Percentiles rank a stretch among this genome's conserved stretches.
These are phyloP conservation scores for Microstroma glucosiphilum DNA, from an alignment of 1,284 basidiomycete species.

Conservation along the genomic window DNA sequence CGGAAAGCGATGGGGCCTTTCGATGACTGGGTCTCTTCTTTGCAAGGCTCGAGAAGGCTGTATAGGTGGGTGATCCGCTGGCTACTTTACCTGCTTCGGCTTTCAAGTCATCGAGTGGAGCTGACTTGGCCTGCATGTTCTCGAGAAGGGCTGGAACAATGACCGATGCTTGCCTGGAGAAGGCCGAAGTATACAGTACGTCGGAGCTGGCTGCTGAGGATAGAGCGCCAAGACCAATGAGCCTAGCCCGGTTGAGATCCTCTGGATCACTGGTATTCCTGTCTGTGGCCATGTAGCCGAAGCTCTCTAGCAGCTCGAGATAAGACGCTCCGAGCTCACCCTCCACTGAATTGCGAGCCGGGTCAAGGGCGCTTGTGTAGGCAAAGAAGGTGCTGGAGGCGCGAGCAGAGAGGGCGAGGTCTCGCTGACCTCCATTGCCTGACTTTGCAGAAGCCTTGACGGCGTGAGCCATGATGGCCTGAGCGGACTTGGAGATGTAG, in stretches of 20 bases:
- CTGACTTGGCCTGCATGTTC: slow-evolving; percentile 63
- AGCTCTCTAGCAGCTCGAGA: slow-evolving; percentile 63
- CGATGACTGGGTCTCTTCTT: slow-evolving; percentile 48
- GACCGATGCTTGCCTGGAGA: slow-evolving; percentile 64
- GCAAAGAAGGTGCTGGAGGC: slow-evolving; percentile 80
- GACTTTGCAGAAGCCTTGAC: slow-evolving; percentile 57
- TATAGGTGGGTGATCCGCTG: slow-evolving; percentile 59
- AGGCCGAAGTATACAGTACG: slow-evolving; percentile 73
- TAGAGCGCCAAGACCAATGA: slow-evolving; percentile 78
- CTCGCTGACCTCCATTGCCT: slow-evolving; percentile 49
- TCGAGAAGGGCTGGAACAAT: slow-evolving; percentile 70
- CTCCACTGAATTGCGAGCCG: slow-evolving; percentile 60
- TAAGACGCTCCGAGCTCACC: slow-evolving; percentile 63
- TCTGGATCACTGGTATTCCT: slow-evolving; percentile 14
- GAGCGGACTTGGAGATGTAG: slow-evolving; percentile 70
- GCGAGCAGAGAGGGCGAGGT: slow-evolving; percentile 77
- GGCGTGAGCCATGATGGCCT: slow-evolving; percentile 66
- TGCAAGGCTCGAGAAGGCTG: slow-evolving; percentile 68
- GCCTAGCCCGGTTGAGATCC: slow-evolving; percentile 54
- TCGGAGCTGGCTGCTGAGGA: slow-evolving; percentile 77
- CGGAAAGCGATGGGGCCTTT: slow-evolving; percentile 75
- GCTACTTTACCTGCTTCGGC: slow-evolving; percentile 57
- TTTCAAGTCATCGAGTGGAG: slow-evolving; percentile 7
- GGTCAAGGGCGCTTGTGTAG: slow-evolving; percentile 86
- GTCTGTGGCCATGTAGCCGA: slow-evolving; percentile 58